These are phyloP conservation scores for Tylopilus rubrobrunneus DNA, from an alignment of 768 basidiomycete genomes.

Conservation along the genomic window DNA sequence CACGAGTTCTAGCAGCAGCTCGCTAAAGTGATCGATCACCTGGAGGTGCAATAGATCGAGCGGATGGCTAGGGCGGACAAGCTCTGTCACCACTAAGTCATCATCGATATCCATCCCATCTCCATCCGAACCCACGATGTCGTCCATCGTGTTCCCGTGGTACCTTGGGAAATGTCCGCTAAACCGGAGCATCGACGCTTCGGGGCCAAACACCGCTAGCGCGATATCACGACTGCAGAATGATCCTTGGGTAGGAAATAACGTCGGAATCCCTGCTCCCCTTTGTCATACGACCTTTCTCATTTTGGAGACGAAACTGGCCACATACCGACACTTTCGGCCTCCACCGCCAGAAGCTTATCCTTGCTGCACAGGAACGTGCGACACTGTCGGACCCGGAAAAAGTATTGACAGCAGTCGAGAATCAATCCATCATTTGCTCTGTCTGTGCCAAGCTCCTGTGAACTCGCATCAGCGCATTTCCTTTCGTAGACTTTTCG, in stretches of 20 bases:
- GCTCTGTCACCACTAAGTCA: slow-evolving; percentile 33
- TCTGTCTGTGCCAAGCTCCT: slow-evolving; percentile 33
- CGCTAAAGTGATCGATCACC: slow-evolving; percentile 65
- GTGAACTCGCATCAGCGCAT: slow-evolving; percentile 1
- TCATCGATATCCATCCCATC: slow-evolving; percentile 65
- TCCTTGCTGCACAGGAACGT: slow-evolving; percentile 69
- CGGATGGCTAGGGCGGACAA: slow-evolving; percentile 48
- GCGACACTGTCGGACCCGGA: slow-evolving; percentile 33
- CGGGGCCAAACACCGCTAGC: slow-evolving; percentile 39
- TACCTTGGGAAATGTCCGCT: slow-evolving; percentile 36
- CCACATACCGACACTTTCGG: slow-evolving; percentile 42
- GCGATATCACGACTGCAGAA: slow-evolving; percentile 53
- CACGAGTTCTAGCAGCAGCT: slow-evolving; percentile 56
- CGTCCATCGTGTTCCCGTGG: slow-evolving; percentile 24
- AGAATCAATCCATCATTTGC: slow-evolving; percentile 68
- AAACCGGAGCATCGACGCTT: slow-evolving; percentile 38
- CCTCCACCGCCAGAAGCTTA: slow-evolving; percentile 58
- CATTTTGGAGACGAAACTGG: neutral
- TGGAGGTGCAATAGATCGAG: slow-evolving; percentile 65
- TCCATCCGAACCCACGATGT: slow-evolving; percentile 21
- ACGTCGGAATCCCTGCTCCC: slow-evolving; percentile 17
- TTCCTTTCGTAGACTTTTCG: neutral
- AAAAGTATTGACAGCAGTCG: slow-evolving; percentile 71
- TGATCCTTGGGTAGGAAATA: slow-evolving; percentile 33
- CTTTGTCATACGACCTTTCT: slow-evolving; percentile 13